Base-by-base conservation (phyloP, 176 grass and related monocot genomes). In the Olyra latifolia region DNA sequence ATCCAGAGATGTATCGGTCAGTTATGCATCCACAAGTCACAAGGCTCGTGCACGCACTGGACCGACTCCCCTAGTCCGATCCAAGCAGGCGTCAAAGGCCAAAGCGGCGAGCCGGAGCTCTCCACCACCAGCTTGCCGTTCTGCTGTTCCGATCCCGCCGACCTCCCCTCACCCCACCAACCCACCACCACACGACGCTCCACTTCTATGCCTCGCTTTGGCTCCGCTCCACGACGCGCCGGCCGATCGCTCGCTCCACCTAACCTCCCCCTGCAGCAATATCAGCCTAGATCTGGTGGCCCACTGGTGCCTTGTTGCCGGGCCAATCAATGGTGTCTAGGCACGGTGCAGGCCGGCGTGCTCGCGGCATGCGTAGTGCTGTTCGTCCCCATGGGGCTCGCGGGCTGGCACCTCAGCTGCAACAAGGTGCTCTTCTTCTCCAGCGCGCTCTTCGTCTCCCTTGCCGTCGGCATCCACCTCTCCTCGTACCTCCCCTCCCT, bases 361-460 rank as follows among this genome's bases (percentile, higher is more conserved):
- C 55, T 98, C n/a, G 95, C 95, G 62, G 90, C 95, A 52, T 95
- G 88, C 80, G 83, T 94, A 16, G 88, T 98, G 67, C 90, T 98
- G 45, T 93, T 98, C 88, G 90, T 98, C 14, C 92, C 95, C n/a
- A 94, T 98, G 88, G 95, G 95, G 63, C 91, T 98, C 79, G 92
- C 90, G 3, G 92, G 95, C 4, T 93, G 90, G 90, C 95, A 98
- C 80, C 92, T 98, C 61, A 95, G 95, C 83, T 90, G 95, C 67
- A 91, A 94, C 80, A 98, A 98, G 87, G 88, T 98, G 77, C 95
- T 98, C 88, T 98, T 98, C 85, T 98, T 98, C 86, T 91, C 85
- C 83, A 90, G 95, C 59, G 88, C 93, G 62, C 83, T 98, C 41
- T 98, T 98, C 86, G 72, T 98, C 39, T 90, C 91, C 59, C 95